A percentile compares a stretch with the other conserved stretches of the same genome.
Evolutionary conservation across 345 rosid species (phyloP).

Genomic region (Conringia planisiliqua): DNA sequence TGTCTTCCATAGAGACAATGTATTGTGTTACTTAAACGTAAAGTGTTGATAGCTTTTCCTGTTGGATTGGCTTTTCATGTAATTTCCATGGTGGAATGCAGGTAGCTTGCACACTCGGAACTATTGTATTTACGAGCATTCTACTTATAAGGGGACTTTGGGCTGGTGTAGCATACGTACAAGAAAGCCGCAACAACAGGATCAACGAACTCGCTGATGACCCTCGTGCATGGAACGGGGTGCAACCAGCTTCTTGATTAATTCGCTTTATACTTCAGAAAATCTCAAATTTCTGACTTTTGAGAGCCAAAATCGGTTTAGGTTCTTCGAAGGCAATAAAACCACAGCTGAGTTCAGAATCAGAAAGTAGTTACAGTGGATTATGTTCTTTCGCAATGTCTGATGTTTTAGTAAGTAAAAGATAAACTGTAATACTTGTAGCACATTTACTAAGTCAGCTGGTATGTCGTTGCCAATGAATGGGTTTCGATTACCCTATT

Average conservation of each 20-base stretch:
- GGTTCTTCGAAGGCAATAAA: conserved; percentile 15
- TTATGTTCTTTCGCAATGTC: conserved; percentile 2
- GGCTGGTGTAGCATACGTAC: conserved; percentile 38
- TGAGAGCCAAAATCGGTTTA: conserved; percentile 10
- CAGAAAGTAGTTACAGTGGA: conserved; percentile 17
- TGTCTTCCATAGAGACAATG: background rate
- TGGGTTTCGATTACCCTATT: background rate
- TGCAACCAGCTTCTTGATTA: conserved; percentile 33
- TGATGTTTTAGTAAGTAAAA: conserved; percentile 11
- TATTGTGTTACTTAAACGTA: background rate
- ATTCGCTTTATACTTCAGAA: background rate
- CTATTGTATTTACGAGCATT: conserved; percentile 38
- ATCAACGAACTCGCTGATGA: conserved; percentile 33
- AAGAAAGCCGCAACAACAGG: conserved; percentile 35
- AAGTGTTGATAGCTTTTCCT: background rate
- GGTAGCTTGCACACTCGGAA: conserved; percentile 35
- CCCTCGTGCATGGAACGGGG: conserved; percentile 32
- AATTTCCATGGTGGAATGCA: conserved; percentile 4
- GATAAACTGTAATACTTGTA: conserved; percentile 4
- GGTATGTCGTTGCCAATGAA: background rate
- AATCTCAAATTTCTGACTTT: background rate
- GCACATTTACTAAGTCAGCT: conserved; percentile 15
- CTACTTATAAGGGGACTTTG: conserved; percentile 38
- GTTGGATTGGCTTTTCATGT: background rate
- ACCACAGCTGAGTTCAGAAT: conserved; percentile 21